These are phyloP conservation scores for Curvularia spicifera DNA, from an alignment of 2,329 filamentous ascomycete species.

Conservation along the genomic window DNA sequence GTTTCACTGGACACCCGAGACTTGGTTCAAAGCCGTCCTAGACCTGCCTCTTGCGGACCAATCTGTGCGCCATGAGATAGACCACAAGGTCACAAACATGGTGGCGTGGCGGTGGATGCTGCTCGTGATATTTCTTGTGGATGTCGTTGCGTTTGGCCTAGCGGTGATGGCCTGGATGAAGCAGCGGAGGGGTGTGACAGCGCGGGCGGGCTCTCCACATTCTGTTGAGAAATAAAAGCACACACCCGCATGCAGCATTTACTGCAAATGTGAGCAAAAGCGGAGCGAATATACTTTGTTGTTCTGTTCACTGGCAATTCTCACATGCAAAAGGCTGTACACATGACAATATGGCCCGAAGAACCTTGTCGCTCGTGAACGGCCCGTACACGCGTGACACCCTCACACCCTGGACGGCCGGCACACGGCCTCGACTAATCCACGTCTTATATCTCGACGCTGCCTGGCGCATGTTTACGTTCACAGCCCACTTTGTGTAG, in stretches of 20 bases:
- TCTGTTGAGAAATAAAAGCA: conserved; percentile 20
- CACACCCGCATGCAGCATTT: not conserved
- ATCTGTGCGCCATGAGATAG: conserved; percentile 25
- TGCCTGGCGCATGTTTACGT: not conserved
- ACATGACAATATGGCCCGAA: conserved; percentile 1
- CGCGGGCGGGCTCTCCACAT: conserved; percentile 12
- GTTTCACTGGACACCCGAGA: conserved; percentile 43
- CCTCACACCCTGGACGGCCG: not conserved
- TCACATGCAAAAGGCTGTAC: conserved; percentile 1
- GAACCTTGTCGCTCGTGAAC: conserved; percentile 2
- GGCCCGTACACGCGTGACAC: conserved; percentile 4
- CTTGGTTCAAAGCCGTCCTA: conserved; percentile 42
- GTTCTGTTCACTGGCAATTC: not conserved
- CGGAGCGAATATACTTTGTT: not conserved
- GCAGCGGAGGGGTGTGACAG: conserved; percentile 28
- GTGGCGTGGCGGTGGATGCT: conserved; percentile 45
- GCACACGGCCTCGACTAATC: not conserved
- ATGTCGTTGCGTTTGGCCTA: conserved; percentile 28
- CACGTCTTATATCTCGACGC: not conserved
- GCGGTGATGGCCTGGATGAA: conserved; percentile 26
- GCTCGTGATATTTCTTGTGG: conserved; percentile 37
- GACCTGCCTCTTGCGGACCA: conserved; percentile 35
- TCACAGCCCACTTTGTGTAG: not conserved
- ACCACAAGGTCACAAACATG: conserved; percentile 34
- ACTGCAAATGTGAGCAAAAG: not conserved